Evolutionary conservation across 2,329 filamentous ascomycete species (phyloP).

Genomic region (Xylaria sp.): DNA sequence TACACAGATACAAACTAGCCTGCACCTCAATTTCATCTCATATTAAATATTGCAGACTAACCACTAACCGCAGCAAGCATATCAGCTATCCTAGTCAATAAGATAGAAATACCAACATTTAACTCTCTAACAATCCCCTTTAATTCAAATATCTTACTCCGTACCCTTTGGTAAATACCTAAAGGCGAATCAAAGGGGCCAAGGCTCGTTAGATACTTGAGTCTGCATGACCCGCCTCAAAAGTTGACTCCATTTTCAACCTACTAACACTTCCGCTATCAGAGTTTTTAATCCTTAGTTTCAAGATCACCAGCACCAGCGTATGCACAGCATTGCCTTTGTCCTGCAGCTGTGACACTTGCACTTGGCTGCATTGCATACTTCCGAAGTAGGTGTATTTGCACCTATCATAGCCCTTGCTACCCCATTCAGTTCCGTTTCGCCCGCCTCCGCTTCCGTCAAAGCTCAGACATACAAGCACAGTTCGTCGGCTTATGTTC

Average conservation of each 20-base stretch:
- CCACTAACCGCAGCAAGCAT: conserved; percentile 6
- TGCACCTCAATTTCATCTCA: neutral
- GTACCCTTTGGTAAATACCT: neutral
- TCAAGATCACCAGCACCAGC: neutral
- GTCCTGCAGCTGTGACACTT: conserved; percentile 13
- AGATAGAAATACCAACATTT: conserved; percentile 21
- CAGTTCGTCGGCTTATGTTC: neutral
- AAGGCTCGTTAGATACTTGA: conserved; percentile 10
- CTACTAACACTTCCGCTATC: neutral
- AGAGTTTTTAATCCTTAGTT: conserved; percentile 1
- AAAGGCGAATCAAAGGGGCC: conserved; percentile 2
- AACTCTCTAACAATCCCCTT: conserved; percentile 19
- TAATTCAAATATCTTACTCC: conserved; percentile 8
- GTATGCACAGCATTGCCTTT: conserved; percentile 17
- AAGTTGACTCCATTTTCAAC: conserved; percentile 4
- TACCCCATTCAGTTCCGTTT: conserved; percentile 27
- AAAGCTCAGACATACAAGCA: conserved; percentile 17
- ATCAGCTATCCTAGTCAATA: conserved; percentile 28
- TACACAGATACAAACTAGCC: neutral
- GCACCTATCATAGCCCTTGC: conserved; percentile 25
- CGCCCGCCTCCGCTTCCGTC: conserved; percentile 14
- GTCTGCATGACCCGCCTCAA: neutral
- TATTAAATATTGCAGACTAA: neutral
- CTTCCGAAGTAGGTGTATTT: neutral
- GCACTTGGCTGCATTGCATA: conserved; percentile 22